Evolutionary conservation across 768 basidiomycete genomes (phyloP), one percentile per base, ranked within the genome.

Genomic region (Tubosaeta brunneosetosa): DNA sequence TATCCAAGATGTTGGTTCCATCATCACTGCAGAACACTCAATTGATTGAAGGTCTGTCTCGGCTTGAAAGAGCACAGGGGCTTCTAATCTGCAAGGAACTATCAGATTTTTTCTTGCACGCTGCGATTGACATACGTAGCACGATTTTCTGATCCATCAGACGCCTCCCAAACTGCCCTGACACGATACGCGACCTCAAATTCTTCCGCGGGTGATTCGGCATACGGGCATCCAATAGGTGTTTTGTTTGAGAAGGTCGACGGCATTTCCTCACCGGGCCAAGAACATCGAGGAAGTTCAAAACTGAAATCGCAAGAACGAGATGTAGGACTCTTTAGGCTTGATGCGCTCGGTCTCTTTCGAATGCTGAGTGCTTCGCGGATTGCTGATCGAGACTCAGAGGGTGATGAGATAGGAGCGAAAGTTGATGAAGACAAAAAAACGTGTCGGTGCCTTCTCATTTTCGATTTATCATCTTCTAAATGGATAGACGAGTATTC

Each of bases 61-160:
- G 4, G 81, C 80, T 44, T 84, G 78, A 27, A 84, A 71, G 19
- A 85, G 60, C 41, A 88, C 73, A 6, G 87, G 87, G 4, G 82
- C 78, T 55, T 86, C 84, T 27, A 88, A 61, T 47, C 86, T 88
- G 59, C 16, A 52, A 52, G 40, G 58, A 46, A 17, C 29, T 25
- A 44, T 41, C 44, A 58, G 40, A 48, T 27, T 16, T 38, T 7
- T 13, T 40, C 11, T 47, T 31, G 31, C 25, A 42, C 26, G 19
- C 12, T 19, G 17, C 13, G n/a, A 27, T n/a, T 6, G n/a, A 56
- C 81, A 49, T 70, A 86, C 86, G 74, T 67, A 16, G 75, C 73
- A 27, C 70, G 68, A 34, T 71, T 69, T 47, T 75, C 77, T 36
- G 67, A 68, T 32, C 73, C 71, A 48, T 77, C 74, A 27, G 51